Evolutionary conservation across 805 yeast genomes (phyloP), one percentile per base, ranked within the genome.

Genomic region (Pichia cabralensis): DNA sequence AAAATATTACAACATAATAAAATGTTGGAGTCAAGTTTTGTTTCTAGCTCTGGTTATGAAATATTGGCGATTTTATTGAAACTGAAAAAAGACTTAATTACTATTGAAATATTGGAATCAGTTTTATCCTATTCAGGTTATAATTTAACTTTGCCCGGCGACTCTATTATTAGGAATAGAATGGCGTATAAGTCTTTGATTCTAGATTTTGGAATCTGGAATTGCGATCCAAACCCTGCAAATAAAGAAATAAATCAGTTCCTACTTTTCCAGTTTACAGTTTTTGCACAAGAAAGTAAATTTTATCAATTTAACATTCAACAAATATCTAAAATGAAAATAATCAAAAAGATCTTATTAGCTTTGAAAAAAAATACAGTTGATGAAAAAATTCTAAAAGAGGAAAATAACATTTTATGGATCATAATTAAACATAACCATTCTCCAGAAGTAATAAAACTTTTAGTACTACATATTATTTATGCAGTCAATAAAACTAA

Each of bases 121-220:
- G 55, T 80, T 15, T 49, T 79, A 7, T 58, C 51, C 5, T 69
- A 64, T 48, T 63, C 70, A 28, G 94, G 92, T 0, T 76, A 72
- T 52, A 63, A 74, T 42, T 61, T 60, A 23, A 38, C 47, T 2
- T 58, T 69, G 23, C 74, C 80, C 0, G 55, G 60, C 22, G 73
- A 74, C 7, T 76, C 89, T 0, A 50, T 77, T 3, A 60, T 84
- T 2, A 56, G 61, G 7, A 76, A 80, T 43, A 63, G 69, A 1
- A 39, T 56, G 3, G 80, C 79, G 0, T 85, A 79, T 48, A 64
- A 71, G 23, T 55, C 63, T 2, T 50, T 84, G 28, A 62, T 81
- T 25, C 62, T 76, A 14, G 86, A 83, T 41, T 65, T 80, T 41
- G 80, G 74, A 35, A 58, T 73, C 15, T 78, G 83, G 73, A 62